These are phyloP conservation scores for Fusarium mangiferae DNA, from an alignment of 2,329 filamentous ascomycete species.

Conservation along the genomic window DNA sequence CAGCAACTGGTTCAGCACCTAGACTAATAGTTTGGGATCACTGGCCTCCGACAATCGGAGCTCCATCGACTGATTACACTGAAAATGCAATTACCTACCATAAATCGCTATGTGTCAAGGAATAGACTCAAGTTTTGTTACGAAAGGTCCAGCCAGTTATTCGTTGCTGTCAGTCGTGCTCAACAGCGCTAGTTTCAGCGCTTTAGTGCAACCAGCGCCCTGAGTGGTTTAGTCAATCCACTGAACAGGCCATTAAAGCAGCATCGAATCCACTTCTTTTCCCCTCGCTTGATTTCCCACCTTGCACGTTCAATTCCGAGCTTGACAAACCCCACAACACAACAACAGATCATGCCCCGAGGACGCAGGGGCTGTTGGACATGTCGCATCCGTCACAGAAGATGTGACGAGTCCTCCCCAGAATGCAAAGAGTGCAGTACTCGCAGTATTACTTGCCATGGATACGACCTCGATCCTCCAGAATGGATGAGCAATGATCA, in stretches of 20 bases:
- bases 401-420: slow-evolving; percentile 43
- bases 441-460: slow-evolving; percentile 39
- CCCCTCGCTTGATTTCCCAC: background rate
- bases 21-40: background rate
- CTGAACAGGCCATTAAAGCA: background rate
- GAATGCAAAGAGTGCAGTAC: slow-evolving; percentile 40
- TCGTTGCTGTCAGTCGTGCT: too few species aligned
- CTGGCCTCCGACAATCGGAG: background rate
- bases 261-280: background rate
- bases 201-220: background rate
- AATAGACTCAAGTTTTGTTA: background rate
- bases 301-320: background rate
- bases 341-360: background rate
- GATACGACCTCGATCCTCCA: slow-evolving; percentile 47
- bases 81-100: fast-evolving
- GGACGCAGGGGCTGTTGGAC: slow-evolving; percentile 44
- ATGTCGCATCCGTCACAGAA: slow-evolving; percentile 44
- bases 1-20: background rate
- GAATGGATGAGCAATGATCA: slow-evolving; percentile 47
- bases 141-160: background rate
- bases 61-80: fast-evolving
- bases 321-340: background rate
- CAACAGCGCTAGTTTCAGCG: background rate
- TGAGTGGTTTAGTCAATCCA: background rate
- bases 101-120: background rate